Conservation (phyloP, 306 rosid genomes). For the Macrotyloma uniflorum region DNA sequence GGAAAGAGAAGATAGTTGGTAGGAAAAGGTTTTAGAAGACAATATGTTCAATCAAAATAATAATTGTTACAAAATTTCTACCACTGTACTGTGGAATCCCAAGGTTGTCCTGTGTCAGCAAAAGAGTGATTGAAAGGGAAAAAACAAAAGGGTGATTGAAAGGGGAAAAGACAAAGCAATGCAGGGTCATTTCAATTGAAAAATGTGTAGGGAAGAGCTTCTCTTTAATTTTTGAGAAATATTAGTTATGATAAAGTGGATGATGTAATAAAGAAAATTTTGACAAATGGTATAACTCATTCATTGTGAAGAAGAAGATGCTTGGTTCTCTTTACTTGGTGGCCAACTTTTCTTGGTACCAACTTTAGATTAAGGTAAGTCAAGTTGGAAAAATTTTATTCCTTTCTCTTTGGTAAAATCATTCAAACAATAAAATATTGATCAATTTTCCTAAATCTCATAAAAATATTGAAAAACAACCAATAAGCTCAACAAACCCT, state of each 20-base stretch:
- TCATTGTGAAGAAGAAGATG: background rate
- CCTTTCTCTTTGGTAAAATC: too few relatives aligned
- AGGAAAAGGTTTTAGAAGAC: background rate
- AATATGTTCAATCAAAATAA: background rate
- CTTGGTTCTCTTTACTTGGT: background rate
- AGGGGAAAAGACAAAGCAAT: background rate
- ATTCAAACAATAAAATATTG: too few relatives aligned
- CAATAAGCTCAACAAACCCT: too few relatives aligned
- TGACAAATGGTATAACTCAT: background rate
- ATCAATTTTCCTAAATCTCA: too few relatives aligned
- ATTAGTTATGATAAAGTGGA: too few relatives aligned
- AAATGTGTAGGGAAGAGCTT: too few relatives aligned
- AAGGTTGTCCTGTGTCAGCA: background rate
- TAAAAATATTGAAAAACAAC: too few relatives aligned
- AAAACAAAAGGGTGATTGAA: too few relatives aligned
- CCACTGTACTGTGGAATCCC: background rate
- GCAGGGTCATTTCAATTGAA: background rate
- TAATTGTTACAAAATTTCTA: background rate
- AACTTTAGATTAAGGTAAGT: too few relatives aligned
- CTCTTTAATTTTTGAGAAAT: background rate
- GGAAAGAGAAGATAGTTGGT: background rate
- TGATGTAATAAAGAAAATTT: too few relatives aligned
- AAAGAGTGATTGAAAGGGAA: too few relatives aligned
- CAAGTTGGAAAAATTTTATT: too few relatives aligned
- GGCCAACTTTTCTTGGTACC: background rate